Conservation (phyloP, 1,284 basidiomycete species). For the Puccinia hordei region DNA sequence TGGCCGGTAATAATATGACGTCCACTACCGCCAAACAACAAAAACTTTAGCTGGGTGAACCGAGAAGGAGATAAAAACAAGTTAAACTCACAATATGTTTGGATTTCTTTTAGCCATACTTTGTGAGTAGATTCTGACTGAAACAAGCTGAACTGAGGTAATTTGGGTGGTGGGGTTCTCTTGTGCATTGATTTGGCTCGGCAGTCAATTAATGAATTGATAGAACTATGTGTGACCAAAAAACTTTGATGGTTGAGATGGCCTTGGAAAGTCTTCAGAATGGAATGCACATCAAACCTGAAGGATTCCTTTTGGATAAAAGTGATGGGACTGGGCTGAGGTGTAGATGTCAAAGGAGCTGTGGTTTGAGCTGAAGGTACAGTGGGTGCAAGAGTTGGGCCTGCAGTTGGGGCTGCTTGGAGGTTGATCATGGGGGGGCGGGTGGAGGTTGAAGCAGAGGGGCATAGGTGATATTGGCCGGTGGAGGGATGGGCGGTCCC, state of each 20-base stretch:
- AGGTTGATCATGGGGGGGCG: neutral
- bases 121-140: constrained; percentile 7
- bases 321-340: neutral
- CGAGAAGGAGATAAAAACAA: neutral
- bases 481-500: no score
- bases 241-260: no score
- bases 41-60: no score
- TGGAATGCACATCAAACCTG: no score
- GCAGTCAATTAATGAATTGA: neutral
- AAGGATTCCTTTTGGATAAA: no score
- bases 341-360: no score
- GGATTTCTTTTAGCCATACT: constrained; percentile 14
- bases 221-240: no score
- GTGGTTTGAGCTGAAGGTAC: neutral
- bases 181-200: no score
- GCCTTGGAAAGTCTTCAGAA: neutral
- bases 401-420: neutral
- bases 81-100: constrained; percentile 17
- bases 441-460: neutral
- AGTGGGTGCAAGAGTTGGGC: neutral
- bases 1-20: no score
- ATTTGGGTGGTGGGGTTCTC: neutral
- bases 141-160: constrained; percentile 10
- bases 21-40: no score
- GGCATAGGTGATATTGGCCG: no score